Evolutionary conservation across 352 stramenopile genomes (phyloP).

Genomic region (Aphanomyces invadans): DNA sequence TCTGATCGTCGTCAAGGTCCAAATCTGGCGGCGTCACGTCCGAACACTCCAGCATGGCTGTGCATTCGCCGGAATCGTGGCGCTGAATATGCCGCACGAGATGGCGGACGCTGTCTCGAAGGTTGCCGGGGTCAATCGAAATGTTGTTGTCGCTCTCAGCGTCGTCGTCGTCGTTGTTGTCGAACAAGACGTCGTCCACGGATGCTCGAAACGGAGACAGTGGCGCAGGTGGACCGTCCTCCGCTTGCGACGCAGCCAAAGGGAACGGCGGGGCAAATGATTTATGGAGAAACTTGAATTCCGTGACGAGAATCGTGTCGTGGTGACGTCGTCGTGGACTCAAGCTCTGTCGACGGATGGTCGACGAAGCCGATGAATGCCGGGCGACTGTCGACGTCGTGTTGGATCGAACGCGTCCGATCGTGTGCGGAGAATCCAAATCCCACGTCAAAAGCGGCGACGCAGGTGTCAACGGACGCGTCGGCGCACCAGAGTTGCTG

Average conservation of each 20-base stretch:
- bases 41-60: slow-evolving; percentile 16
- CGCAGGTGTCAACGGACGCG: slow-evolving; percentile 1
- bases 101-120: slow-evolving; percentile 39
- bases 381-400: background rate
- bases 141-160: slow-evolving; percentile 31
- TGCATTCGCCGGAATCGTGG: slow-evolving; percentile 15
- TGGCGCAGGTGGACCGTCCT: too few species aligned
- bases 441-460: background rate
- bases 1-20: slow-evolving; percentile 23
- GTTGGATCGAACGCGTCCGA: background rate
- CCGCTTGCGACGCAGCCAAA: background rate
- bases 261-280: slow-evolving; percentile 25
- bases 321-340: background rate
- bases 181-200: background rate
- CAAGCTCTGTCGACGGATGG: background rate
- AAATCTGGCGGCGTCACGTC: slow-evolving; percentile 39
- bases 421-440: background rate
- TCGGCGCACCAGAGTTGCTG: background rate
- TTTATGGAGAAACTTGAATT: slow-evolving; percentile 27
- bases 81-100: slow-evolving; percentile 48
- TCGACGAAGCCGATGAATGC: background rate
- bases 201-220: background rate
- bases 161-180: slow-evolving; percentile 21
- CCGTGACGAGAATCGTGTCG: slow-evolving; percentile 25
- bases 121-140: slow-evolving; percentile 38